phyloP scores from a whole-genome alignment of 163 green algal species.

The Chloromonas sp. region DNA sequence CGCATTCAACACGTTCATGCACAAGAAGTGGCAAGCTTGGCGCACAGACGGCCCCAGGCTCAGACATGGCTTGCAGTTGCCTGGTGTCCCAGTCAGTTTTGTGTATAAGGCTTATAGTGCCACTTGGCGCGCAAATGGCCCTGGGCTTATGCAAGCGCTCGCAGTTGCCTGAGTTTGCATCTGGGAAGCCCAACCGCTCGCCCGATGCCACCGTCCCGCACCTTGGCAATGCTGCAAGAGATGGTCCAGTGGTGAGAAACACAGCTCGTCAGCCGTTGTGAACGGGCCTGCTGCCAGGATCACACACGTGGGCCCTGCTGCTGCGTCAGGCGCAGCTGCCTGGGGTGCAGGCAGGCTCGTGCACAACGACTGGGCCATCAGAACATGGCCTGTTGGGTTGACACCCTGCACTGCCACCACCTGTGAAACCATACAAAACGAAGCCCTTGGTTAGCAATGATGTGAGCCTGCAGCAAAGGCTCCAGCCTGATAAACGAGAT shows the following conservation, averaged over 20 bases:
- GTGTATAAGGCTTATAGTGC: no score
- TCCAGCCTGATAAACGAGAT: not conserved
- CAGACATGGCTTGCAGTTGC: no score
- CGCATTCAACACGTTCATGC: no score
- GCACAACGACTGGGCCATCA: conserved; percentile 58
- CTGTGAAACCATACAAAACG: not conserved
- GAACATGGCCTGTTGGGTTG: conserved; percentile 65
- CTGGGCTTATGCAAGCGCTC: no score
- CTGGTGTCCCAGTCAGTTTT: no score
- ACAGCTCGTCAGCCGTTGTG: conserved; percentile 53
- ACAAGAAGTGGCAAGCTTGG: not conserved
- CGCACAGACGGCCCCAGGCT: no score
- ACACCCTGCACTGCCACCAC: conserved; percentile 52
- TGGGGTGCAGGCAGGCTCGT: conserved; percentile 39
- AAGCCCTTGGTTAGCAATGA: not conserved
- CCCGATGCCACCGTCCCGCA: not conserved
- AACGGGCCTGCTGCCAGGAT: conserved; percentile 72
- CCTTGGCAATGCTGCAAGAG: conserved; percentile 50
- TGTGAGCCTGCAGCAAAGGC: not conserved
- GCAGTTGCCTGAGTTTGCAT: no score
- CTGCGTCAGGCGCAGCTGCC: not conserved
- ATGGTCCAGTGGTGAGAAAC: conserved; percentile 64
- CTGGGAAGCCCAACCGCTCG: no score
- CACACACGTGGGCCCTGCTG: conserved; percentile 14
- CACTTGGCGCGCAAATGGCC: no score